Base-by-base conservation (phyloP, 106 monocot species). In the Phalaenopsis equestris region DNA sequence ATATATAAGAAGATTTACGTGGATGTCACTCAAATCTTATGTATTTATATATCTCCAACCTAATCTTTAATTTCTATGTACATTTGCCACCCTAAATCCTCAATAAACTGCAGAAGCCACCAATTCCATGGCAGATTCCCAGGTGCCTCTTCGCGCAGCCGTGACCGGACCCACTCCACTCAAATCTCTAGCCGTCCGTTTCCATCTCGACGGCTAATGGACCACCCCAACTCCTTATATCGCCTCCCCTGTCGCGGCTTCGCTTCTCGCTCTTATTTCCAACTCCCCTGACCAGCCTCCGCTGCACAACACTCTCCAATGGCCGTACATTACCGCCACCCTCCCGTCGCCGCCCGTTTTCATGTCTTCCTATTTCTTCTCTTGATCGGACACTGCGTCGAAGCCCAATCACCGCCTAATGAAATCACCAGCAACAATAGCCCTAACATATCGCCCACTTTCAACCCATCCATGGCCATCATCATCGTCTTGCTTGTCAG, bases 391-490 rank as follows among this genome's bases (percentile, higher is more conserved):
- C 56, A 12, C 37, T 72, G 21, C 21, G 72, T 42, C 56, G 43
- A 42, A 23, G 75, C 75, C 42, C 75, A 81, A 48, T 0, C 58
- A 2, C 37, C 78, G 18, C 18, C 78, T 1, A 43, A 5, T 38
- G 19, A 5, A 46, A 76, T 24, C 72, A 42, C 17, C 72, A 57
- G 9, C 78, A 73, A 49, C 47, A 47, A 36, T 52, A 14, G 18
- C 12, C 41, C 41, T 42, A 7, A 2, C 61, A 1, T 1, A 18
- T 42, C 42, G 46, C 1, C 46, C 65, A 48, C 64, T 19, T 86
- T 89, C 80, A 82, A 84, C 41, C 79, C 86, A 16, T 76, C 79
- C 46, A 84, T 82, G 73, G 86, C 84, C 30, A 73, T 86, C 76
- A 75, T 86, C 47, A 78, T 89, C 72, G 79, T 82, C 4, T 52